Conservation (phyloP, 495 filamentous ascomycete genomes). For the Penicillium simplicissimum region DNA sequence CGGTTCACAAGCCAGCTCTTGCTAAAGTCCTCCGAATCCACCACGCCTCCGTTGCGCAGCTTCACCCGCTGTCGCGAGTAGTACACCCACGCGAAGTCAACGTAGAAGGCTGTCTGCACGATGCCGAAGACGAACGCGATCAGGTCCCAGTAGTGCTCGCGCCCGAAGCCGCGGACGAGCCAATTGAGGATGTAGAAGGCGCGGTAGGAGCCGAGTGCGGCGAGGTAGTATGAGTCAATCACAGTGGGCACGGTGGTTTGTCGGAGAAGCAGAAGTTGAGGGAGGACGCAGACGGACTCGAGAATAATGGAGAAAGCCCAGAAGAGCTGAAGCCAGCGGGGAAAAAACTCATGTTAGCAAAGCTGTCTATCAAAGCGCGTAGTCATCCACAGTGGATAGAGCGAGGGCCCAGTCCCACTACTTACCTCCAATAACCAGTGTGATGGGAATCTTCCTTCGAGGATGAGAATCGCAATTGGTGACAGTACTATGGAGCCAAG, state of each 20-base stretch:
- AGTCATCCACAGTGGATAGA: neutral
- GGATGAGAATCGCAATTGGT: slow-evolving; percentile 66
- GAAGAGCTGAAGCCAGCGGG: slow-evolving; percentile 50
- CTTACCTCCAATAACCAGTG: slow-evolving; percentile 58
- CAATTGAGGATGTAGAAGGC: slow-evolving; percentile 91
- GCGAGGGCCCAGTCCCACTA: too few species aligned
- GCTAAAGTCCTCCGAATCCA: slow-evolving; percentile 88
- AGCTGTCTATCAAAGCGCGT: neutral
- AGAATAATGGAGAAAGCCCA: slow-evolving; percentile 89
- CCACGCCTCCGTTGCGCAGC: slow-evolving; percentile 83
- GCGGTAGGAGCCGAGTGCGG: slow-evolving; percentile 86
- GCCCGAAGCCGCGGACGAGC: slow-evolving; percentile 66
- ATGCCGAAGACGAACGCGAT: slow-evolving; percentile 80
- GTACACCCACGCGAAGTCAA: slow-evolving; percentile 98
- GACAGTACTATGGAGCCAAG: slow-evolving; percentile 59
- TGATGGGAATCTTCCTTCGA: slow-evolving; percentile 42
- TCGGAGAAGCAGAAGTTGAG: slow-evolving; percentile 86
- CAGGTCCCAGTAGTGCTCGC: slow-evolving; percentile 63
- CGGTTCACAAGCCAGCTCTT: slow-evolving; percentile 72
- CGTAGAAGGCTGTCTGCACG: slow-evolving; percentile 85
- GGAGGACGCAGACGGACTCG: slow-evolving; percentile 87
- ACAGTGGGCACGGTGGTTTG: slow-evolving; percentile 95
- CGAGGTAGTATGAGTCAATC: slow-evolving; percentile 91
- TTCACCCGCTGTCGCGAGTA: slow-evolving; percentile 91
- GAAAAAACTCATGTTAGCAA: slow-evolving; percentile 11